Evolutionary conservation across 2,329 filamentous ascomycete species (phyloP).

Genomic region (Fusarium dlaminii): DNA sequence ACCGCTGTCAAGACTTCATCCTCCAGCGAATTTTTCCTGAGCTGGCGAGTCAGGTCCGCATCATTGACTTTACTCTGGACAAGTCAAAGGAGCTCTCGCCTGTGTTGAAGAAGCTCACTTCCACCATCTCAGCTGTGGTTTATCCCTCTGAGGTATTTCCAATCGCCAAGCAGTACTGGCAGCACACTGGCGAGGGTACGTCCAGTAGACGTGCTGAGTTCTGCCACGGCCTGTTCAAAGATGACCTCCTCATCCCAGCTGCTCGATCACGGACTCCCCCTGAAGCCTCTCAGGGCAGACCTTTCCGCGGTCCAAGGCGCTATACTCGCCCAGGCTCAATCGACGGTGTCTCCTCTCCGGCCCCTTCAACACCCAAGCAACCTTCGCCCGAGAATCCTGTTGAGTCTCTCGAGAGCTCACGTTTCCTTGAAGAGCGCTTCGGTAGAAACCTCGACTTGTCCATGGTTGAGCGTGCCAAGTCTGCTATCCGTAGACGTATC

Average conservation of each 20-base stretch:
- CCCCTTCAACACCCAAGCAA: conserved; percentile 20
- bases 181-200: conserved; percentile 91
- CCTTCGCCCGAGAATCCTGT: conserved; percentile 39
- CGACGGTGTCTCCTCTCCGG: conserved; percentile 24
- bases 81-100: conserved; percentile 60
- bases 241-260: conserved; percentile 65
- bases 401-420: conserved; percentile 71
- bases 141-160: conserved; percentile 73
- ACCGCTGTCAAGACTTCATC: conserved; percentile 80
- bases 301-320: conserved; percentile 77
- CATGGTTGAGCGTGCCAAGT: conserved; percentile 82
- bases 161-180: conserved; percentile 94
- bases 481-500: conserved; percentile 87
- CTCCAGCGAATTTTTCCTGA: conserved; percentile 64
- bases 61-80: conserved; percentile 72
- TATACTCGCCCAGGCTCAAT: conserved; percentile 72
- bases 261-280: conserved; percentile 40
- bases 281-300: conserved; percentile 42
- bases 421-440: conserved; percentile 93
- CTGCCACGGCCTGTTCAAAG: conserved; percentile 77
- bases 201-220: conserved; percentile 94
- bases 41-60: conserved; percentile 58
- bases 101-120: conserved; percentile 63
- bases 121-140: conserved; percentile 75
- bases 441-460: conserved; percentile 87